These are phyloP conservation scores for Myriangium duriaei DNA, from an alignment of 2,329 filamentous ascomycete species.

Conservation along the genomic window DNA sequence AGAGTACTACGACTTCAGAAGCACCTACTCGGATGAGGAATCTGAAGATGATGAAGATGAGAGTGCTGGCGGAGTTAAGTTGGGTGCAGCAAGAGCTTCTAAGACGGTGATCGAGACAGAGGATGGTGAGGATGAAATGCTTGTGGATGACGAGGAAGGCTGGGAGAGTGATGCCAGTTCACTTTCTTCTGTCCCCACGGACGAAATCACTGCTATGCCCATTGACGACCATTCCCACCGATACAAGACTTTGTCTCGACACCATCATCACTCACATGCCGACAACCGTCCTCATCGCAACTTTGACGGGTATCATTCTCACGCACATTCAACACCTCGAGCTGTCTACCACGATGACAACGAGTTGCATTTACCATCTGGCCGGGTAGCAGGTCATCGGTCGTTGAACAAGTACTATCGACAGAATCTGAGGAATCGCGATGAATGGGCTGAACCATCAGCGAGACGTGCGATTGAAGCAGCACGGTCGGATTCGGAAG, in stretches of 20 bases:
- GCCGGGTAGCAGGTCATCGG: conserved; percentile 79
- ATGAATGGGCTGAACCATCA: conserved; percentile 53
- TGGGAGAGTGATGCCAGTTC: conserved; percentile 92
- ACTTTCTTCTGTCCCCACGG: conserved; percentile 71
- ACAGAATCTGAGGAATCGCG: conserved; percentile 80
- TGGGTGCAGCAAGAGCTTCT: conserved; percentile 48
- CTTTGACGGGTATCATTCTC: conserved; percentile 67
- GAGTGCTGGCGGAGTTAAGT: conserved; percentile 51
- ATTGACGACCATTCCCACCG: conserved; percentile 60
- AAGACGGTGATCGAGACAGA: conserved; percentile 33
- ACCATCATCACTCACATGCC: conserved; percentile 61
- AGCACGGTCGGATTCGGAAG: conserved; percentile 34
- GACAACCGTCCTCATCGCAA: conserved; percentile 63
- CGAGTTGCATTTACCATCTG: conserved; percentile 84
- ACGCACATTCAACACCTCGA: conserved; percentile 58
- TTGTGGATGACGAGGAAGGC: conserved; percentile 54
- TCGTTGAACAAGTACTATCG: conserved; percentile 79
- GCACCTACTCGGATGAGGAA: conserved; percentile 79
- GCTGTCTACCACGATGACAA: conserved; percentile 85
- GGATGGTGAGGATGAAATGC: conserved; percentile 43
- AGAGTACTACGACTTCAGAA: conserved; percentile 92
- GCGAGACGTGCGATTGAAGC: conserved; percentile 46
- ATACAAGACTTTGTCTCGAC: conserved; percentile 58
- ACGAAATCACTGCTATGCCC: conserved; percentile 67
- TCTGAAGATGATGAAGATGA: conserved; percentile 48